These are phyloP conservation scores for Ogataea trehaloabstinens DNA, from an alignment of 805 yeast genomes.

Conservation along the genomic window DNA sequence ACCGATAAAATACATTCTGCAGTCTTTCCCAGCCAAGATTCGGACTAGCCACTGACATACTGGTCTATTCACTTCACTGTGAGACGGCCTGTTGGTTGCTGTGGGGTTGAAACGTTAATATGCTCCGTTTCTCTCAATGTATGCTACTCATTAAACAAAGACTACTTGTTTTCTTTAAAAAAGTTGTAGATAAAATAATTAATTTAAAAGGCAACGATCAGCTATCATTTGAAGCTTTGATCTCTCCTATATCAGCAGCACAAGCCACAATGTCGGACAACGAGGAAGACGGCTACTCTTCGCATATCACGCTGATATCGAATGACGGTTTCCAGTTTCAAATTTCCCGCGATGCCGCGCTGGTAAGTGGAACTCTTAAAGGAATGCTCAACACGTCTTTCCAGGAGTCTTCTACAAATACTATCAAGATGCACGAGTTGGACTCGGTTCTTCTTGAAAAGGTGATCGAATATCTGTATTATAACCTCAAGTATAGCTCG, in stretches of 20 bases:
- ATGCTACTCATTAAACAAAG: too few relatives aligned
- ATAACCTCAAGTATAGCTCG: conserved; percentile 64
- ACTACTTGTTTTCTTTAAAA: too few relatives aligned
- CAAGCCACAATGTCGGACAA: conserved; percentile 25
- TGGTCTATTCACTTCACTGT: too few relatives aligned
- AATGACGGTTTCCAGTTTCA: conserved; percentile 65
- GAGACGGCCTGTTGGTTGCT: too few relatives aligned
- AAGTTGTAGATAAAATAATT: too few relatives aligned
- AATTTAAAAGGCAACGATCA: too few relatives aligned
- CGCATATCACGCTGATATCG: conserved; percentile 65
- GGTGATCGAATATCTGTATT: conserved; percentile 81
- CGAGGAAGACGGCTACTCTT: conserved; percentile 18
- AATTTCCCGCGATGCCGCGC: conserved; percentile 71
- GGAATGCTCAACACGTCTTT: conserved; percentile 56
- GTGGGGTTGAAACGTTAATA: too few relatives aligned
- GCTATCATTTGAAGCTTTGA: too few relatives aligned
- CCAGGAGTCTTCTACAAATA: conserved; percentile 58
- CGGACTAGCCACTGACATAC: conserved; percentile 29
- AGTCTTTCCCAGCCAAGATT: conserved; percentile 70
- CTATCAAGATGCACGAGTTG: conserved; percentile 58
- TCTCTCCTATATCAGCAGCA: too few relatives aligned
- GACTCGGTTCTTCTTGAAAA: conserved; percentile 72
- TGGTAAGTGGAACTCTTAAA: conserved; percentile 61
- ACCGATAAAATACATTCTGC: conserved; percentile 65
- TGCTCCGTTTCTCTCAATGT: too few relatives aligned